Conservation (phyloP, 78 protist genomes). For the Isochrysis galbana region DNA sequence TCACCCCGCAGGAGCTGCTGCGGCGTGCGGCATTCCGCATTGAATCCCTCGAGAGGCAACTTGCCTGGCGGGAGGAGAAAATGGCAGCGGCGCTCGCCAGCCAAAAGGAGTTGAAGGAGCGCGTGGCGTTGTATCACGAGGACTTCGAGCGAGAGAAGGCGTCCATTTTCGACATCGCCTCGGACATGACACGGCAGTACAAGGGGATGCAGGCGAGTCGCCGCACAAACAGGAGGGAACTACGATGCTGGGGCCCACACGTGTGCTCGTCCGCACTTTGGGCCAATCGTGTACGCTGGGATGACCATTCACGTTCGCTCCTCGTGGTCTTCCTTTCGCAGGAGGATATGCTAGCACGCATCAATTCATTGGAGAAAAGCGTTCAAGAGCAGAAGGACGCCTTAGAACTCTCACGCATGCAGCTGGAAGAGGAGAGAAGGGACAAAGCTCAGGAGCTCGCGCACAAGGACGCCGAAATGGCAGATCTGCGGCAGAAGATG, state of each 20-base stretch:
- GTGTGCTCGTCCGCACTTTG: too few relatives aligned
- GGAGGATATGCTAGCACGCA: constrained; percentile 30
- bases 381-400: not conserved
- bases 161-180: constrained; percentile 40
- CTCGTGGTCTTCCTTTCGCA: too few relatives aligned
- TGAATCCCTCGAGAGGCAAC: constrained; percentile 25
- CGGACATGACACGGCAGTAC: constrained; percentile 61
- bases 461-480: constrained; percentile 15
- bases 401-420: not conserved
- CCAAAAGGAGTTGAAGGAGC: not conserved
- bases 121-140: not conserved
- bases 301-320: too few relatives aligned
- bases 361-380: not conserved
- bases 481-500: not conserved
- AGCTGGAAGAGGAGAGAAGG: not conserved
- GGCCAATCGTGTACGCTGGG: too few relatives aligned
- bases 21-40: not conserved
- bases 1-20: not conserved
- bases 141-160: constrained; percentile 44
- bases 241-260: too few relatives aligned
- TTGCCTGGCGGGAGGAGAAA: constrained; percentile 3
- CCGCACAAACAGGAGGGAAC: too few relatives aligned
- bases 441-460: constrained; percentile 32
- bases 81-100: not conserved
- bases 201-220: constrained; percentile 42